Evolutionary conservation across 2,329 filamentous ascomycete species (phyloP).

Genomic region (Lasiodiplodia hormozganensis): DNA sequence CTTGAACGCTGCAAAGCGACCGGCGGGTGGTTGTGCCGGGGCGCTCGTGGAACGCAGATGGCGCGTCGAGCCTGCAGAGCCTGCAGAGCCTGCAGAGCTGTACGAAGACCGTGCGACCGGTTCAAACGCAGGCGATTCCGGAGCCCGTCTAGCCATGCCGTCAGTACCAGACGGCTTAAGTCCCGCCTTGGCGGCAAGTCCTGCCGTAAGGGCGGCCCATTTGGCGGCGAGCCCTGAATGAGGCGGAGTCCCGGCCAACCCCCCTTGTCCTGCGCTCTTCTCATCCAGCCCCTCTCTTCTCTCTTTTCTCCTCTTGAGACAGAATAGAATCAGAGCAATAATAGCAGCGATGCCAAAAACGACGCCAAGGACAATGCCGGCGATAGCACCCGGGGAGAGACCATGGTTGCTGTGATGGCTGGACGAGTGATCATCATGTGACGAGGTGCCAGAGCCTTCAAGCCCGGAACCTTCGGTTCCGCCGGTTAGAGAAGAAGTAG

Average conservation of each 20-base stretch:
- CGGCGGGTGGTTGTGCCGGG: neutral
- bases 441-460: neutral
- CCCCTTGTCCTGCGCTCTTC: neutral
- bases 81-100: slow-evolving; percentile 8
- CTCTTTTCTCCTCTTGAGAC: slow-evolving; percentile 6
- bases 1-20: slow-evolving; percentile 6
- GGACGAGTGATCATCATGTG: neutral
- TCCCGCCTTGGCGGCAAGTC: slow-evolving; percentile 4
- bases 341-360: slow-evolving; percentile 6
- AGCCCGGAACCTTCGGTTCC: neutral
- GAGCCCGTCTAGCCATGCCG: neutral
- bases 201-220: slow-evolving; percentile 12
- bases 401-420: neutral
- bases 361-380: slow-evolving; percentile 18
- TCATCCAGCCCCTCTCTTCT: neutral
- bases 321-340: slow-evolving; percentile 13
- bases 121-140: slow-evolving; percentile 20
- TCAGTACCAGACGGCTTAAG: neutral
- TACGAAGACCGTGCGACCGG: slow-evolving; percentile 9
- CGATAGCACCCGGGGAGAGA: slow-evolving; percentile 22
- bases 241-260: slow-evolving; percentile 7
- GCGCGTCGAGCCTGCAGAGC: slow-evolving; percentile 9
- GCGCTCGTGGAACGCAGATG: slow-evolving; percentile 27
- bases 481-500: slow-evolving; percentile 6
- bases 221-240: neutral